Evolutionary conservation across 805 yeast genomes (phyloP), one percentile per base, ranked within the genome.

Genomic region (Spathaspora sp.): DNA sequence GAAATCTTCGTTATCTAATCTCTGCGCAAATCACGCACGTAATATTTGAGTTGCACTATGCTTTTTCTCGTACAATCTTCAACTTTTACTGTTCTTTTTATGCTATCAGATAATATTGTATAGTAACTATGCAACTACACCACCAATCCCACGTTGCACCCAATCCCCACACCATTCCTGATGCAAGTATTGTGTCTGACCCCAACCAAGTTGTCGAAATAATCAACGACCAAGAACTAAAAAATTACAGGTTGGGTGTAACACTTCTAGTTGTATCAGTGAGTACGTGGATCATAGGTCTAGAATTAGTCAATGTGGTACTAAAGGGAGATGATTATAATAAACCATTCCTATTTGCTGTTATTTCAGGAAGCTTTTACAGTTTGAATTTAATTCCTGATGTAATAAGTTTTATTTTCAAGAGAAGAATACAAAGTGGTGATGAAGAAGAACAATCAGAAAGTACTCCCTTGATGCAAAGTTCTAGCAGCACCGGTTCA

Each of bases 341-440:
- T 35, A 81, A 79, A 52, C 85, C 85, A 4, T 61, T 74, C 38
- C 64, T 80, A 55, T 68, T 78, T 47, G 69, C 82, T 0, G 71
- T 75, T 42, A 56, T 78, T 38, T 74, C 78, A n/a, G 83, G 83
- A 0, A 61, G 75, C 1, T 75, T 77, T 46, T 80, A 79, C 51
- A 54, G 62, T 40, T 54, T 79, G n/a, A 77, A 79, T 55, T 73
- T 78, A 2, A 19, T 76, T 5, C 80, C 80, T 2, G 76, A 75
- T 43, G 14, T 65, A 16, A 42, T 42, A 42, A 19, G 29, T 23
- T 40, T 40, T 17, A 38, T 46, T 28, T 39, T 31, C 28, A 11
- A 42, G 7, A 12, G 44, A 18, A 42, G 17, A 18, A 35, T n/a
- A 11, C 44, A 12, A 42, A 42, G 44, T 7, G 28, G 3, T 42